A percentile compares a stretch with the other conserved stretches of the same genome.
Evolutionary conservation across 345 rosid species (phyloP).

Genomic region (Carallia brachiata): DNA sequence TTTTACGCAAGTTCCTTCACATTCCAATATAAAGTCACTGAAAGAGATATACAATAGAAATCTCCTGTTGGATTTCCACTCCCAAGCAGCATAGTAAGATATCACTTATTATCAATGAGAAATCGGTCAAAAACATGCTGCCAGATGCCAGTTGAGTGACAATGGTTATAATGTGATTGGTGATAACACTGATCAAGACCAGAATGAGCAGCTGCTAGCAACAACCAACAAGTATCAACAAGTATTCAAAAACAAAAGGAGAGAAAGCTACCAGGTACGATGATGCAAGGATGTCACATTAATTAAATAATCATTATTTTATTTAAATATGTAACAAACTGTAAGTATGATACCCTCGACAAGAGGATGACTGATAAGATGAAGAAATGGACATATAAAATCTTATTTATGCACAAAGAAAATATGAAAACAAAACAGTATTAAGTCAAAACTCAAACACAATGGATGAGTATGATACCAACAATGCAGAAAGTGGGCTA

Average conservation of each 20-base stretch:
- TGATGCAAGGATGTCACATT: too few species aligned
- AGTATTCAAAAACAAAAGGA: too few species aligned
- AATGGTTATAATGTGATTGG: conserved; percentile 1
- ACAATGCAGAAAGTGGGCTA: not conserved
- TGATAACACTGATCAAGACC: not conserved
- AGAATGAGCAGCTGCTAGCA: not conserved
- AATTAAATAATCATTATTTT: not conserved
- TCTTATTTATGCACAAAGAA: not conserved
- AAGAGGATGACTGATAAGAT: not conserved
- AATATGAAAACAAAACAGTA: not conserved
- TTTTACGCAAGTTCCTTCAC: not conserved
- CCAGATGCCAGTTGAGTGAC: not conserved
- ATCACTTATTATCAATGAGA: not conserved
- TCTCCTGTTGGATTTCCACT: not conserved
- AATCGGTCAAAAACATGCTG: too few species aligned
- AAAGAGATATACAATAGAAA: not conserved
- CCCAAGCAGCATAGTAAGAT: not conserved
- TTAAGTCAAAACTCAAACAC: not conserved
- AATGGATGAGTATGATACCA: not conserved
- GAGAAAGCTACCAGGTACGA: too few species aligned
- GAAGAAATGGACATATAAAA: not conserved
- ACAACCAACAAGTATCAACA: too few species aligned
- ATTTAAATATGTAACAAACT: not conserved
- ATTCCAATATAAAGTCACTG: not conserved
- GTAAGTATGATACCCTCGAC: not conserved